phyloP scores from a whole-genome alignment of 129 eudicot species.

The Tagetes patula region DNA sequence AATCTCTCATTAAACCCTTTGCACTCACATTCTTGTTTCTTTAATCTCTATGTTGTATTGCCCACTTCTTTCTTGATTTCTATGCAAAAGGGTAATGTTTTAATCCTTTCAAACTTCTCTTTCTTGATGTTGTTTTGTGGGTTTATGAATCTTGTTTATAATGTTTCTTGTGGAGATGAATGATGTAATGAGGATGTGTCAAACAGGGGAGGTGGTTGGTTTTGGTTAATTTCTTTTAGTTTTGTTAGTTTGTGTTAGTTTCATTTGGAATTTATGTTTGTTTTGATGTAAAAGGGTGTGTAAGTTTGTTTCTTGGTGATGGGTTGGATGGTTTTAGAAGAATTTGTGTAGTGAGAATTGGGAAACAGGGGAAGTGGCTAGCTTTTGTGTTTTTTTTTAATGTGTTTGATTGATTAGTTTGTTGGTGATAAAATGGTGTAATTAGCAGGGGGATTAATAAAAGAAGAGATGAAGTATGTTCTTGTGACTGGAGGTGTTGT shows the following conservation, averaged over 20 bases:
- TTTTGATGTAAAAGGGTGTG: neutral
- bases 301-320: neutral
- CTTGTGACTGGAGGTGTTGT: slow-evolving; percentile 92
- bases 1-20: neutral
- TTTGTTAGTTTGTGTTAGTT: neutral
- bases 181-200: slow-evolving; percentile 23
- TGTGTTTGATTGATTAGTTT: neutral
- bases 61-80: neutral
- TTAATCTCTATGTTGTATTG: neutral
- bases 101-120: neutral
- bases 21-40: slow-evolving; percentile 19
- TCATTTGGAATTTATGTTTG: neutral
- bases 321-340: neutral
- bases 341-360: neutral
- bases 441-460: slow-evolving; percentile 1
- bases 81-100: slow-evolving; percentile 17
- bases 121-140: slow-evolving; percentile 3
- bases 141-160: neutral
- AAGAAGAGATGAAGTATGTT: slow-evolving; percentile 65
- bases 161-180: neutral
- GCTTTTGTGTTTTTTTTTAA: neutral
- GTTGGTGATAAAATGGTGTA: neutral
- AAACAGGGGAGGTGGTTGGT: slow-evolving; percentile 20
- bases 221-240: neutral
- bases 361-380: slow-evolving; percentile 26